Evolutionary conservation across 2,329 filamentous ascomycete genomes (phyloP), one percentile per base, ranked within the genome.

Genomic region (Dactylella cylindrospora): DNA sequence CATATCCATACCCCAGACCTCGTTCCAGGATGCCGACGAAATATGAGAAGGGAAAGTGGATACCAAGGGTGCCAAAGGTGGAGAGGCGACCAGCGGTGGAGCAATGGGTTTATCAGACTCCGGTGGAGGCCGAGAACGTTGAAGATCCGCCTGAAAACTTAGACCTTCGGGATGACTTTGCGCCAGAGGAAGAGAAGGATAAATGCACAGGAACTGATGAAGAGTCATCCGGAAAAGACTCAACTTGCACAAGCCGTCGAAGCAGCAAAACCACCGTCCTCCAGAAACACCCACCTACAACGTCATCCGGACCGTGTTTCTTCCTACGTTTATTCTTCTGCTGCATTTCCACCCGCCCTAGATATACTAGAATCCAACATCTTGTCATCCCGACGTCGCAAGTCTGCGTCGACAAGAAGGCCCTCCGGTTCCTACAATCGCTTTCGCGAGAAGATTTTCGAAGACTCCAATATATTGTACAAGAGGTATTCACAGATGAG

Each of bases 401-500:
- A 23, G 20, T 62, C 15, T 54, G 49, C 31, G 31, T 62, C 10
- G 31, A 45, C 31, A 20, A 41, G 5, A 41, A 19, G 13, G 36
- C 57, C 13, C 31, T 62, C 6, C 35, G 15, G 2, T 62, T 62
- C 38, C 49, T 62, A 5, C 57, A 62, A 28, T 22, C 23, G 3
- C 49, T 62, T 5, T 31, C 57, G 2, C 29, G 7, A 5, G 49
- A 54, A 15, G 23, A 62, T 28, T 62, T 62, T 28, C 38, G 50
- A 2, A 23, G 53, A 2, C 31, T 62, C 9, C 36, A 28, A 23
- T 62, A 49, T 19, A 44, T 62, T 7, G 57, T 62, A 2, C 57
- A 62, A 36, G 57, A 62, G 12, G 49, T 62, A 13, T 62, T 62
- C 38, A 54, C 49, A 3, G 49, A 54, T 13, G 49, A 62, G 13